Evolutionary conservation across 2,329 filamentous ascomycete species (phyloP).

Genomic region (Colletotrichum sp.): DNA sequence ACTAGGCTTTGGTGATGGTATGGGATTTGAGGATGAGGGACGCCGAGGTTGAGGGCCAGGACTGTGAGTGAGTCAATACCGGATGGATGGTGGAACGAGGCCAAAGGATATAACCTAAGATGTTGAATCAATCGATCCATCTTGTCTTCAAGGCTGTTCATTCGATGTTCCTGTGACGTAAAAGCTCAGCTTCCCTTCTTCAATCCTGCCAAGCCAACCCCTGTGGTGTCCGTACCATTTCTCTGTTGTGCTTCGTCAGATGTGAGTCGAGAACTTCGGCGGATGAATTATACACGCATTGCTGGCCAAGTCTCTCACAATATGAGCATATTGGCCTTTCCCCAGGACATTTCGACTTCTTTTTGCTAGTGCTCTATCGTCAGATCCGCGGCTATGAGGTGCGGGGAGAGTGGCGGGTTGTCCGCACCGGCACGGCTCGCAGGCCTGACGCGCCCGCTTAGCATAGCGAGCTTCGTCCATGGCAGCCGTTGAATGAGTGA

Average conservation of each 20-base stretch:
- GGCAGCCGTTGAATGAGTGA: rapidly evolving
- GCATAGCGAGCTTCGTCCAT: conserved; percentile 15
- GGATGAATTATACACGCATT: background rate
- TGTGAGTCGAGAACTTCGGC: background rate
- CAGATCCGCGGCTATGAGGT: background rate
- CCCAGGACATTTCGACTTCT: background rate
- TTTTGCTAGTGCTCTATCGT: background rate
- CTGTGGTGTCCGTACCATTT: background rate
- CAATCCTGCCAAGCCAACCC: background rate
- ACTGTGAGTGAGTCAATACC: background rate
- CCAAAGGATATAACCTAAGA: background rate
- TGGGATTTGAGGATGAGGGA: background rate
- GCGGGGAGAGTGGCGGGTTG: background rate
- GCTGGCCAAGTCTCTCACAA: background rate
- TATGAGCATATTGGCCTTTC: background rate
- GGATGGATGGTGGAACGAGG: background rate
- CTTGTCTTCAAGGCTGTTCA: conserved; percentile 1
- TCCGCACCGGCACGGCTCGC: conserved; percentile 1
- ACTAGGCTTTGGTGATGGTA: background rate
- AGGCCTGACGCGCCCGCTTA: conserved; percentile 8
- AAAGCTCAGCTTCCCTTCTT: rapidly evolving
- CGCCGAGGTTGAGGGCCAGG: background rate
- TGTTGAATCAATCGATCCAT: conserved; percentile 5
- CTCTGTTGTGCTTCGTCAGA: background rate
- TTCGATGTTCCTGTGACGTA: background rate